phyloP scores from a whole-genome alignment of 305 asterid species.

The Rubia tinctorum region DNA sequence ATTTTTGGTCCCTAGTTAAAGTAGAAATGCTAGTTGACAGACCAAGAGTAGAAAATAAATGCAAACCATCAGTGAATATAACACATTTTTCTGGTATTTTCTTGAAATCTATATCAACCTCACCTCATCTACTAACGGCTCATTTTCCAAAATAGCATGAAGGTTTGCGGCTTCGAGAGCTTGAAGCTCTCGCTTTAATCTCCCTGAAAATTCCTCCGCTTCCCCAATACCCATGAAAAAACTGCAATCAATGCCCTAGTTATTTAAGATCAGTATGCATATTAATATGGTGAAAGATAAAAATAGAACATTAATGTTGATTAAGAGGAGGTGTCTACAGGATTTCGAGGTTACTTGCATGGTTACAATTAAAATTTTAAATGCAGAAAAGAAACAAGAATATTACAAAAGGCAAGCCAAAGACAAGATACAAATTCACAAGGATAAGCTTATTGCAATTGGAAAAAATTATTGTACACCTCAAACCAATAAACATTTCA shows the following conservation, averaged over 20 bases:
- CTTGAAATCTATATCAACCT: constrained; percentile 6
- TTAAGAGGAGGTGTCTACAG: background rate
- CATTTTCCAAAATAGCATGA: constrained; percentile 90
- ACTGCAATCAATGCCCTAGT: constrained; percentile 43
- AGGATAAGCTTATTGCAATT: background rate
- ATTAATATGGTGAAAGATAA: background rate
- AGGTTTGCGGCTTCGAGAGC: constrained; percentile 99
- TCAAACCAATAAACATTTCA: background rate
- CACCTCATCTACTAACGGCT: constrained; percentile 84
- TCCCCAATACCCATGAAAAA: constrained; percentile 97
- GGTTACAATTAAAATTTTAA: background rate
- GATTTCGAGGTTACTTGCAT: background rate
- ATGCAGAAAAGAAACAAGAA: background rate
- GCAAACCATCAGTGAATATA: background rate
- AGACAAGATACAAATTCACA: background rate
- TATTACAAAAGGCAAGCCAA: background rate
- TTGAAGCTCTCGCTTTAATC: constrained; percentile 94
- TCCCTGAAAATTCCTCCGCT: constrained; percentile 98
- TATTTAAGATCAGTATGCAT: background rate
- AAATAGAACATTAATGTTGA: background rate
- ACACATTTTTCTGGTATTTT: background rate
- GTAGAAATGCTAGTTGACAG: background rate
- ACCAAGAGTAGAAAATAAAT: background rate
- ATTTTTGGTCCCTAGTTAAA: background rate
- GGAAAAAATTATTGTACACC: background rate